Base-by-base conservation (phyloP, 192 early-diverging fungal species). In the Mortierella alpina region DNA sequence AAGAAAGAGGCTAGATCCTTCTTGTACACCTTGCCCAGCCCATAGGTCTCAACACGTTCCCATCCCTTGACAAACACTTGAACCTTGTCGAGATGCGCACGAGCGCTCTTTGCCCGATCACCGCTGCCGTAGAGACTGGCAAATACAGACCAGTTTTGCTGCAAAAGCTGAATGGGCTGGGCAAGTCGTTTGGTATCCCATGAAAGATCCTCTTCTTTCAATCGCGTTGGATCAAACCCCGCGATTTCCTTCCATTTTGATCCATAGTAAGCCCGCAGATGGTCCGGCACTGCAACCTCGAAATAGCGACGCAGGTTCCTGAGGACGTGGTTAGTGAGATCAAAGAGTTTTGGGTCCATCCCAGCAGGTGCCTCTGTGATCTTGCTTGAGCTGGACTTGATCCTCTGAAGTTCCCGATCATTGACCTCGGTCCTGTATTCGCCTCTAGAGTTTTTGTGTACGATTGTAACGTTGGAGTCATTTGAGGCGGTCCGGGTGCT, bases 1-100 rank as follows among this genome's bases (percentile, higher is more conserved):
- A 80, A 44, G 47, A 80, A 72, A 1, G 50, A 4, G 10, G n/a
- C 62, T n/a, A 80, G 11, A n/a, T 80, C 77, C 53, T 80, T 80
- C 49, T 72, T 80, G 48, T 80, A 80, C 2, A 80, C 77, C 48
- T 80, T 80, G 0, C 77, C 77, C 11, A 80, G 47, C 7, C 77
- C 77, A 68, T 68, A 80, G 0, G 66, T 72, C 54, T 80, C 70
- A 2, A 80, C 77, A 14, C 77, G 63, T 17, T 65, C 63, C 77
- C 77, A 80, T 6, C 17, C 47, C 66, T 80, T 80, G 60, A 72
- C 49, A 72, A 80, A 80, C 8, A 39, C 23, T 14, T 72, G 77
- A 10, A 80, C 5, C 2, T 44, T 41, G 22, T 67, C 47, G 50
- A 80, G 18, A 23, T 56, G 70, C 3, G 23, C 14, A 0, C 50